phyloP scores from a whole-genome alignment of 306 rosid genomes.

The barrel medic (Medicago truncatula) region MtrunA17r5.0-ANR NC_053043.1:27907001-27907500 shows the following conservation, averaged over 20 bases:
- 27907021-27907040: too few species aligned
- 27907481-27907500: constrained; percentile 33
- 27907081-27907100: too few species aligned
- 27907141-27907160: background rate
- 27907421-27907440: constrained; percentile 78
- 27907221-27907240: constrained; percentile 54
- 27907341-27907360: constrained; percentile 55
- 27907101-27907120: too few species aligned
- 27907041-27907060: too few species aligned
- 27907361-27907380: constrained; percentile 55
- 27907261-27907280: constrained; percentile 57
- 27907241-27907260: constrained; percentile 78
- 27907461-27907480: constrained; percentile 9
- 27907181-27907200: too few species aligned
- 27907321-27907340: constrained; percentile 77
- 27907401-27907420: constrained; percentile 54
- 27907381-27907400: constrained; percentile 56
- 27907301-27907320: constrained; percentile 66
- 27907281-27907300: constrained; percentile 68
- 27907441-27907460: constrained; percentile 55
- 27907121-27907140: background rate
- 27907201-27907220: background rate
- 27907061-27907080: too few species aligned
- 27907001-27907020: too few species aligned
- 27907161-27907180: too few species aligned